Evolutionary conservation across 768 basidiomycete species (phyloP).

Genomic region (Lactarius indigo): DNA sequence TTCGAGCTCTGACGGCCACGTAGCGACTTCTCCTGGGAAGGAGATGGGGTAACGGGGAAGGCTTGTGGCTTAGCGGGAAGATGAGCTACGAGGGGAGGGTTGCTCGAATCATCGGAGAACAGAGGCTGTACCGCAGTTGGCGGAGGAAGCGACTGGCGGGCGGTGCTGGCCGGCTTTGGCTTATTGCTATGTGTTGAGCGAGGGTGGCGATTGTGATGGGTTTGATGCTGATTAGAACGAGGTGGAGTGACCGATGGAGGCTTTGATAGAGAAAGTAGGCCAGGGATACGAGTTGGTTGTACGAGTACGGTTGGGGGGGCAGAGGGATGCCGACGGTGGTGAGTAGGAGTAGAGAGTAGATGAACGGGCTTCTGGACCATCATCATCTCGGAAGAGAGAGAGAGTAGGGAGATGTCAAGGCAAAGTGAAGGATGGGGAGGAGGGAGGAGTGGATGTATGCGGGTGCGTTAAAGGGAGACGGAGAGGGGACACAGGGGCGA

Average conservation of each 20-base stretch:
- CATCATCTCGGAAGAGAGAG: constrained; percentile 40
- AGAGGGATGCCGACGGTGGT: constrained; percentile 64
- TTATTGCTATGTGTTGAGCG: constrained; percentile 40
- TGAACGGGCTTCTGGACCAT: constrained; percentile 40
- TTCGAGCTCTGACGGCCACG: constrained; percentile 38
- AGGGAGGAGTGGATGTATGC: constrained; percentile 25
- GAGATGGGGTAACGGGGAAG: constrained; percentile 13
- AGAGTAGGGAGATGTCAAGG: constrained; percentile 8
- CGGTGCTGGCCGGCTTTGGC: constrained; percentile 28
- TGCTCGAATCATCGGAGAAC: constrained; percentile 32
- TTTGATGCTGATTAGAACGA: constrained; percentile 36
- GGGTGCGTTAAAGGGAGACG: constrained; percentile 27
- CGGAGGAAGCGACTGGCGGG: constrained; percentile 22
- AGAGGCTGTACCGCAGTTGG: constrained; percentile 29
- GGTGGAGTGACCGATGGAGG: constrained; percentile 38
- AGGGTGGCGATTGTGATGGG: constrained; percentile 23
- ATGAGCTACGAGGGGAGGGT: constrained; percentile 30
- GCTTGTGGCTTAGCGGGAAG: constrained; percentile 6
- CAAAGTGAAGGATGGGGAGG: constrained; percentile 15
- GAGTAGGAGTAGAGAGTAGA: constrained; percentile 29
- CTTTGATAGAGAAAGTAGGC: constrained; percentile 68
- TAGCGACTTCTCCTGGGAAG: constrained; percentile 31
- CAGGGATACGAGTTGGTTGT: constrained; percentile 70
- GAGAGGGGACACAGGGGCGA: constrained; percentile 16
- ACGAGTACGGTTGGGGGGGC: constrained; percentile 65